Evolutionary conservation across 2,329 filamentous ascomycete genomes (phyloP), one percentile per base, ranked within the genome.

Genomic region (Bimuria novae-zelandiae): DNA sequence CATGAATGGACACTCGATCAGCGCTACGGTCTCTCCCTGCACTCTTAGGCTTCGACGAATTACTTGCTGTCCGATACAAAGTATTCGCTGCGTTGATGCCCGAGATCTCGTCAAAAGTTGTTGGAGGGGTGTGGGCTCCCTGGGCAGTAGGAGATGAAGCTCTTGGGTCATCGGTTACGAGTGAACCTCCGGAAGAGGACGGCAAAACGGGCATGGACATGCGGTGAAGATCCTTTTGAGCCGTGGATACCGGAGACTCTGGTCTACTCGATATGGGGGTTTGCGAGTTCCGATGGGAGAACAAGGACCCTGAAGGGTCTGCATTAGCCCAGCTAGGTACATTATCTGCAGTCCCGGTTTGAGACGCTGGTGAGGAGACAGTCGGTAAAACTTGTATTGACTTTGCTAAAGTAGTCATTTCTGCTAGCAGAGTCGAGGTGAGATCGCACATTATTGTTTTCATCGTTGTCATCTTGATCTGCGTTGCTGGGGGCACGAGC

Each of bases 131-230:
- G 10, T 57, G 61, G 39, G 65, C 55, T 4, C 63, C 67, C 56
- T 71, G 63, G 7, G 61, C 55, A 14, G 57, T 62, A 22, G 67
- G 62, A 40, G 66, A 70, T 33, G 63, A 51, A 35, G 65, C 53
- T 49, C 66, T 62, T 11, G 66, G 54, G 42, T 70, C 65, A 17
- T 71, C 70, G 16, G 53, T 51, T 3, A 58, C 54, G 19, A 67
- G 40, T 3, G 64, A 55, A 11, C 54, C 56, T 42, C 66, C 65
- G 2, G 68, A 61, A 11, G 61, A 54, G 6, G 70, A 82, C 74
- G 62, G 83, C 23, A 80, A 79, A 17, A 83, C 82, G 12, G 89
- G 90, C 87, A 93, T 89, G 1, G 90, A 93, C 88, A 93, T 92
- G 56, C 90, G 87, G 53, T 84, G 79, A 39, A 85, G 79, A 44